Evolutionary conservation across 139 green algal genomes (phyloP).

Genomic region (Nannochloris sp.): DNA sequence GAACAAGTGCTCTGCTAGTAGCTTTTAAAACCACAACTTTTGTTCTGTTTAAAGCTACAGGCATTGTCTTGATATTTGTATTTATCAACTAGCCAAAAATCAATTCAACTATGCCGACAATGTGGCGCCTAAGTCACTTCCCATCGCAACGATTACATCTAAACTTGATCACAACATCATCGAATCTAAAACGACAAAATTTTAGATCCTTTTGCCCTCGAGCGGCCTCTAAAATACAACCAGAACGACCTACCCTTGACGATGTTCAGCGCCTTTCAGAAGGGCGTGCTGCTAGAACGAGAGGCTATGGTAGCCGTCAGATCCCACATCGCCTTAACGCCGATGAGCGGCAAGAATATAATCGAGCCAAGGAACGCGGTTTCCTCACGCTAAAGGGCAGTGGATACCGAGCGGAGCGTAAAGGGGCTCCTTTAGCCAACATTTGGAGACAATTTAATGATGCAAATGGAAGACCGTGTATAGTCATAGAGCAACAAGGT

Average conservation of each 20-base stretch:
- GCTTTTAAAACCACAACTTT: no score
- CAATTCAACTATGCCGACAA: no score
- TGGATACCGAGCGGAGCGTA: slow-evolving; percentile 54
- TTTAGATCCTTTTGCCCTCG: no score
- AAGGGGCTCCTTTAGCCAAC: slow-evolving; percentile 60
- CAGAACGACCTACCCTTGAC: slow-evolving; percentile 45
- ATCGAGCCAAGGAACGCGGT: slow-evolving; percentile 53
- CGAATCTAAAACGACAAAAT: no score
- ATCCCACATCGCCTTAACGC: slow-evolving; percentile 59
- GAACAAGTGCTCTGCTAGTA: no score
- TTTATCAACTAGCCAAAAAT: no score
- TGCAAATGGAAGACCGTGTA: slow-evolving; percentile 29
- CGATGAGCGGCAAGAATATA: slow-evolving; percentile 47
- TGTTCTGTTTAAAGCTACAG: no score
- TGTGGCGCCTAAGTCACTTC: no score
- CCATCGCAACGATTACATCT: no score
- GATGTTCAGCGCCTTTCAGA: slow-evolving; percentile 56
- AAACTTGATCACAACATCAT: no score
- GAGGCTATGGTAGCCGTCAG: slow-evolving; percentile 45
- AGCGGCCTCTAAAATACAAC: no score
- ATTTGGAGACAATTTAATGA: slow-evolving; percentile 59
- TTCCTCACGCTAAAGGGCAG: slow-evolving; percentile 50
- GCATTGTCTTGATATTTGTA: no score
- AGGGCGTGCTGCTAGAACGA: slow-evolving; percentile 27
- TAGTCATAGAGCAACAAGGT: slow-evolving; percentile 54